Conservation (phyloP, 805 yeast species). For the Jamesozyma jinghongensis region DNA sequence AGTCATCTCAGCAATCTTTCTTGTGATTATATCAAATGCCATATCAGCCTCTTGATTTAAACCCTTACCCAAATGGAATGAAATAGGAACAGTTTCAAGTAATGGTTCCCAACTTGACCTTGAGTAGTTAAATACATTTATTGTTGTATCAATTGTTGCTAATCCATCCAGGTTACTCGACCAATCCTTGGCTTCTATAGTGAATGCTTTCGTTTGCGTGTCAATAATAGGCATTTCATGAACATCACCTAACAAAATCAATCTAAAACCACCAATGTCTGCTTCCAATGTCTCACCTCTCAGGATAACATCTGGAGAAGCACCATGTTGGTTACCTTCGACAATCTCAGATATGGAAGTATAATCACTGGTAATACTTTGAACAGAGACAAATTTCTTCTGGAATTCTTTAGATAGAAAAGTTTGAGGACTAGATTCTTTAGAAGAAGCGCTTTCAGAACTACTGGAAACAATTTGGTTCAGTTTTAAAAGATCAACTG, state of each 20-base stretch:
- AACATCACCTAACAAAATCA: constrained; percentile 81
- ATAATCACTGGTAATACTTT: constrained; percentile 39
- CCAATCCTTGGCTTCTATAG: constrained; percentile 68
- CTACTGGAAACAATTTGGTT: constrained; percentile 4
- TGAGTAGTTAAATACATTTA: constrained; percentile 79
- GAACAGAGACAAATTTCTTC: constrained; percentile 52
- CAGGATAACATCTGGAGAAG: constrained; percentile 35
- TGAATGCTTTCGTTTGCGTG: constrained; percentile 61
- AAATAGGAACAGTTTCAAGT: constrained; percentile 78
- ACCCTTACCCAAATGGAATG: constrained; percentile 53
- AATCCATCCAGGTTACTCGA: constrained; percentile 71
- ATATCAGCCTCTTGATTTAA: constrained; percentile 39
- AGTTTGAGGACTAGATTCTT: not conserved
- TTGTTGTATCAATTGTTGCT: constrained; percentile 51
- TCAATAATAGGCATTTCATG: constrained; percentile 86
- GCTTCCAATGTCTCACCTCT: constrained; percentile 62
- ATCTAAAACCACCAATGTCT: constrained; percentile 63
- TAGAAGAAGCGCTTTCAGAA: constrained; percentile 10
- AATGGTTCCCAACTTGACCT: constrained; percentile 94
- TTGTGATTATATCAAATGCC: constrained; percentile 61
- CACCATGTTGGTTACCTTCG: constrained; percentile 5
- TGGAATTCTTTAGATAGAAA: constrained; percentile 55
- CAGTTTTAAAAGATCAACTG: constrained; percentile 41
- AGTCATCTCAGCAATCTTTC: constrained; percentile 69
- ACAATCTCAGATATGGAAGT: constrained; percentile 33